Conservation (phyloP, 306 rosid genomes). For the Notholithocarpus densiflorus region DNA sequence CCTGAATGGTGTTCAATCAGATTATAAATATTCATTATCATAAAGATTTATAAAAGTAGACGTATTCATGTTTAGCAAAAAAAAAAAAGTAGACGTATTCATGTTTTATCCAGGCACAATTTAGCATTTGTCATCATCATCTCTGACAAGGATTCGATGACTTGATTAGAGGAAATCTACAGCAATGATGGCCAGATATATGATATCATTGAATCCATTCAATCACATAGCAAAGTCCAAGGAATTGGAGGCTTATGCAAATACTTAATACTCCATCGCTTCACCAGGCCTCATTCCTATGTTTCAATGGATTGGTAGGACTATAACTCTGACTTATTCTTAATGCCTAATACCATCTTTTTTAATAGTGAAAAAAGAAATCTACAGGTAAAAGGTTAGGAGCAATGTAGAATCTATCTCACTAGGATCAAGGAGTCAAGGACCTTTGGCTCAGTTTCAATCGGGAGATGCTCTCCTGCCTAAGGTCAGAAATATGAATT, state of each 20-base stretch:
- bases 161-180: neutral
- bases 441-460: neutral
- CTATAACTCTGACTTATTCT: neutral
- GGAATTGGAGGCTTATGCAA: constrained; percentile 3
- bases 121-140: neutral
- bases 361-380: neutral
- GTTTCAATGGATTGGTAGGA: neutral
- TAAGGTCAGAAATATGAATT: neutral
- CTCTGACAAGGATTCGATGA: neutral
- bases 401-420: neutral
- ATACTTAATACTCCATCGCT: neutral
- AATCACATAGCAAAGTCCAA: neutral
- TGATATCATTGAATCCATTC: neutral
- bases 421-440: neutral
- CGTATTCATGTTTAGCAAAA: neutral
- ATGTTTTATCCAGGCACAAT: neutral
- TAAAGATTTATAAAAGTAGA: neutral
- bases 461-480: neutral
- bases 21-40: neutral
- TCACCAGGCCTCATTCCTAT: constrained; percentile 3
- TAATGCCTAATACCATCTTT: neutral
- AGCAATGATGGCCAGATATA: neutral
- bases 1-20: neutral
- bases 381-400: neutral
- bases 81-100: neutral